phyloP scores from a whole-genome alignment of 495 filamentous ascomycete species.

The Aspergillus cristatus region DNA sequence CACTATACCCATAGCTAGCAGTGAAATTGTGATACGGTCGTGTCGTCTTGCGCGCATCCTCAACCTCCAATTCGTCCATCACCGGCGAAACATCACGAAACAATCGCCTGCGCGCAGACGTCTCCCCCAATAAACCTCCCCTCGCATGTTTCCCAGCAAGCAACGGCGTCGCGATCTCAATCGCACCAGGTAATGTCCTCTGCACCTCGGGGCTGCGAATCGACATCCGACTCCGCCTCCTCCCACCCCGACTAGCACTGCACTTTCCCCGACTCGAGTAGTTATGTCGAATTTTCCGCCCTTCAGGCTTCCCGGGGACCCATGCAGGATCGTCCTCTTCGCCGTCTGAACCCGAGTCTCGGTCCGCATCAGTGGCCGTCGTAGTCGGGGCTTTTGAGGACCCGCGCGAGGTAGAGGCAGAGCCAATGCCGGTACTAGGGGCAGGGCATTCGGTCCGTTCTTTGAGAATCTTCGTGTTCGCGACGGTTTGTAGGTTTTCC shows the following conservation, averaged over 20 bases:
- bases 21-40: constrained; percentile 14
- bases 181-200: constrained; percentile 34
- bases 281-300: constrained; percentile 29
- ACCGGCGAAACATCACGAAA: constrained; percentile 6
- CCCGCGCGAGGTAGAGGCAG: no score
- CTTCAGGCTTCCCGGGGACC: constrained; percentile 29
- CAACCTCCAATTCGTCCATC: not conserved
- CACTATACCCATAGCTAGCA: constrained; percentile 21
- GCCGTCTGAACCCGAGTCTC: constrained; percentile 24
- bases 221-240: constrained; percentile 21
- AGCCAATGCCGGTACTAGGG: no score
- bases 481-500: constrained; percentile 25
- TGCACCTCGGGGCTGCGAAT: constrained; percentile 31
- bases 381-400: constrained; percentile 1
- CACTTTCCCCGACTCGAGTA: constrained; percentile 25
- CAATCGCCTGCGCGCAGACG: constrained; percentile 11
- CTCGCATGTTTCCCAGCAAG: constrained; percentile 29
- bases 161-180: constrained; percentile 37
- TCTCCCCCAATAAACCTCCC: constrained; percentile 3
- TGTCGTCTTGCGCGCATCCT: constrained; percentile 6
- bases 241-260: constrained; percentile 9
- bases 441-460: constrained; percentile 8
- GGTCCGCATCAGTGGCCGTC: constrained; percentile 3
- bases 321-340: constrained; percentile 36
- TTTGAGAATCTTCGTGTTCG: constrained; percentile 17